Evolutionary conservation across 306 rosid genomes (phyloP).

Genomic region (Fragaria vesca): DNA sequence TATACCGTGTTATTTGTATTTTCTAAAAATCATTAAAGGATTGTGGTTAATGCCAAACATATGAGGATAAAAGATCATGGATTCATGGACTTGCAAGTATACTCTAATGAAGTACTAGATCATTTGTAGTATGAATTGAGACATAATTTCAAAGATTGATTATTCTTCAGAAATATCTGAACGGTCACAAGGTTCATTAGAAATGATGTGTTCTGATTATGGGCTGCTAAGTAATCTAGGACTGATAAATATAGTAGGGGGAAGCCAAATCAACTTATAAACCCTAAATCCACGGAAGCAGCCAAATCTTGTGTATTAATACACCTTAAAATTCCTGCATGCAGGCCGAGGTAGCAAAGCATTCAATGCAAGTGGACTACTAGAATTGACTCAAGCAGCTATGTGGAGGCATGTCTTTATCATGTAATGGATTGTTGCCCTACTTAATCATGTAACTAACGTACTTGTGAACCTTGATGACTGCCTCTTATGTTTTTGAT

Average conservation of each 20-base stretch:
- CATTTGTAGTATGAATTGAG: not conserved
- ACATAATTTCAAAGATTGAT: not conserved
- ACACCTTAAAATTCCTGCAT: slow-evolving; percentile 22
- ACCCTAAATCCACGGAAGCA: too few species aligned
- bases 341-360: slow-evolving; percentile 70
- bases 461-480: slow-evolving; percentile 3
- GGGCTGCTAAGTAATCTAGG: not conserved
- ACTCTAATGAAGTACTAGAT: not conserved
- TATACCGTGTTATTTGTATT: not conserved
- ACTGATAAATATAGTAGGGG: too few species aligned
- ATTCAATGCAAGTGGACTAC: slow-evolving; percentile 49
- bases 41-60: not conserved
- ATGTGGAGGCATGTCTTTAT: not conserved
- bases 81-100: not conserved
- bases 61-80: not conserved
- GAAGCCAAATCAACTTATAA: too few species aligned
- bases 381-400: slow-evolving; percentile 21
- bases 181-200: not conserved
- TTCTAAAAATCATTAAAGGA: not conserved
- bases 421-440: not conserved
- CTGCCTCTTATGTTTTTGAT: not conserved
- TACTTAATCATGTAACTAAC: not conserved
- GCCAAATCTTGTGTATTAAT: not conserved
- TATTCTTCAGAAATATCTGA: not conserved
- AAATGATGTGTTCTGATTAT: not conserved